Percentiles rank a stretch among this genome's conserved stretches.
Conservation (phyloP, 2,329 filamentous ascomycete species). For the Didymella sp. region DNA sequence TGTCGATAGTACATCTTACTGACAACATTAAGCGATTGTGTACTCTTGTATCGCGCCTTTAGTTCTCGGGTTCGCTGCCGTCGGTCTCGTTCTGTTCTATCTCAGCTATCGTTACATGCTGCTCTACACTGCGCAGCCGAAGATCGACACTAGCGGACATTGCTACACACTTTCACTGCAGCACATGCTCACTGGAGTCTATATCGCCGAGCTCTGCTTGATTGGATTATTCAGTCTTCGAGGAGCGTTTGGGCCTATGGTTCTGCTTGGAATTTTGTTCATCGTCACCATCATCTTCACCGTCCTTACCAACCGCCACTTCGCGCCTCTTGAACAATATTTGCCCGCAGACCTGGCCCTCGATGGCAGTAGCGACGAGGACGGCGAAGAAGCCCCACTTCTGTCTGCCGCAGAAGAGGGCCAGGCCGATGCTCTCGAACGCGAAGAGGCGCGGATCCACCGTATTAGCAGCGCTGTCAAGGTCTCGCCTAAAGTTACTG, state of each 20-base stretch:
- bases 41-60: conserved; percentile 89
- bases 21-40: conserved; percentile 67
- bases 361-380: conserved; percentile 25
- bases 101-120: conserved; percentile 90
- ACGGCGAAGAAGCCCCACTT: conserved; percentile 41
- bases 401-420: conserved; percentile 44
- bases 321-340: conserved; percentile 46
- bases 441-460: conserved; percentile 36
- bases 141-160: conserved; percentile 85
- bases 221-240: conserved; percentile 75
- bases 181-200: conserved; percentile 83
- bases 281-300: conserved; percentile 44
- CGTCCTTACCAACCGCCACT: conserved; percentile 43
- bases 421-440: conserved; percentile 27
- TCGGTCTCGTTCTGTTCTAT: conserved; percentile 82
- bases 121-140: conserved; percentile 81
- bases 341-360: conserved; percentile 44
- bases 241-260: conserved; percentile 42
- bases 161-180: conserved; percentile 87
- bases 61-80: conserved; percentile 79
- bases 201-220: conserved; percentile 81
- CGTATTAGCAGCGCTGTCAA: conserved; percentile 34
- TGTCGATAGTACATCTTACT: conserved; percentile 6
- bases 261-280: conserved; percentile 44
- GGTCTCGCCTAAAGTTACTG: conserved; percentile 34